phyloP scores from a whole-genome alignment of 2,329 filamentous ascomycete species.

The Microcyclospora pomicola region DNA sequence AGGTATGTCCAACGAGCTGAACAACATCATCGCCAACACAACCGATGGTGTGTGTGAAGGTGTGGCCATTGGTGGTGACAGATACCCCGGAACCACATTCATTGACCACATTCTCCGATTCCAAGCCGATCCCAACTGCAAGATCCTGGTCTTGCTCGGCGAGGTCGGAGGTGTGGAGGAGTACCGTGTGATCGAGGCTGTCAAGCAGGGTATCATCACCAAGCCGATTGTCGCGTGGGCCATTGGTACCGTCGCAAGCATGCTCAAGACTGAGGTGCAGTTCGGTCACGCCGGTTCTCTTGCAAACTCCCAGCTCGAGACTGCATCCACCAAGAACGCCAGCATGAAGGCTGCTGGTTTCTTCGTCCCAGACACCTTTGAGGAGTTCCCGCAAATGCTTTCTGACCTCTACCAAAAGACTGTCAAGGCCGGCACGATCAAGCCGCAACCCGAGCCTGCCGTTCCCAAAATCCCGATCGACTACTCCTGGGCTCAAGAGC shows the following conservation, averaged over 20 bases:
- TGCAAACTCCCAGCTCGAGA: slow-evolving; percentile 98
- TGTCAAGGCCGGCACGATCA: slow-evolving; percentile 71
- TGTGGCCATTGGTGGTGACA: slow-evolving; percentile 97
- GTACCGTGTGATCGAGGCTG: slow-evolving; percentile 97
- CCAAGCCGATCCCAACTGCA: slow-evolving; percentile 93
- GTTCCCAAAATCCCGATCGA: slow-evolving; percentile 99
- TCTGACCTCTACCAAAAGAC: slow-evolving; percentile 76
- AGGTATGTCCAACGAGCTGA: slow-evolving; percentile 99
- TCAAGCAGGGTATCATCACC: slow-evolving; percentile 86
- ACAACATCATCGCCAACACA: slow-evolving; percentile 96
- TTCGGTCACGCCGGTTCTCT: slow-evolving; percentile 98
- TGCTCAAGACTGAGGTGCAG: slow-evolving; percentile 99
- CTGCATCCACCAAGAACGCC: slow-evolving; percentile 92
- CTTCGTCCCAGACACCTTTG: slow-evolving; percentile 88
- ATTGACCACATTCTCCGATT: slow-evolving; percentile 97
- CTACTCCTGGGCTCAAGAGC: slow-evolving; percentile 98
- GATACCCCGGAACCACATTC: slow-evolving; percentile 97
- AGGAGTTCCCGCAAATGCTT: slow-evolving; percentile 74
- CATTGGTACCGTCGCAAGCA: slow-evolving; percentile 96
- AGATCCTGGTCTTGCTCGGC: slow-evolving; percentile 89
- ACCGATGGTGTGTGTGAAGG: slow-evolving; percentile 98
- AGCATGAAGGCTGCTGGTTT: slow-evolving; percentile 90
- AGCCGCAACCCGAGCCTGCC: slow-evolving; percentile 72
- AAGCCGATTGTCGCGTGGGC: slow-evolving; percentile 99
- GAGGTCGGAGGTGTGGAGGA: slow-evolving; percentile 99